These are phyloP conservation scores for Ascocoryne sarcoides DNA, from an alignment of 2,329 filamentous ascomycete genomes.

Conservation along the genomic window DNA sequence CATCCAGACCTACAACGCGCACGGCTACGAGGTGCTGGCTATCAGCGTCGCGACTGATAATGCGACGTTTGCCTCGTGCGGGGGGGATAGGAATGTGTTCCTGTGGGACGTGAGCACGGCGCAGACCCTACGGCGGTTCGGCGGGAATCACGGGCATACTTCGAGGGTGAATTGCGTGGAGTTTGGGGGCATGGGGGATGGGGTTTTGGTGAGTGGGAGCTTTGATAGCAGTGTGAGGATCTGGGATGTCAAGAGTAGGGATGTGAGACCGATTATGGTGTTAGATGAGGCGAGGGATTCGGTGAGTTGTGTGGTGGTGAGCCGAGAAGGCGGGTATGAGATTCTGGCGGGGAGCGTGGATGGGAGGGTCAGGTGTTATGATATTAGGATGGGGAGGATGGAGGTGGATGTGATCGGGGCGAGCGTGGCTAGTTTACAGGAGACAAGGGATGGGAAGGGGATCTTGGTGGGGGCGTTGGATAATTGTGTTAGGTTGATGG, in stretches of 20 bases:
- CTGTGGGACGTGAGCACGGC: slow-evolving; percentile 88
- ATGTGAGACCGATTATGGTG: slow-evolving; percentile 59
- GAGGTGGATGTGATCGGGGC: slow-evolving; percentile 62
- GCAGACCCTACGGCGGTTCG: slow-evolving; percentile 67
- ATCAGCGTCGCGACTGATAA: slow-evolving; percentile 70
- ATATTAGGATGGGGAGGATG: slow-evolving; percentile 65
- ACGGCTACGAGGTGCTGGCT: slow-evolving; percentile 87
- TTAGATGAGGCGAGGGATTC: slow-evolving; percentile 66
- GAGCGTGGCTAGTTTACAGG: slow-evolving; percentile 65
- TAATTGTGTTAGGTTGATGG: slow-evolving; percentile 69
- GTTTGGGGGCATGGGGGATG: slow-evolving; percentile 70
- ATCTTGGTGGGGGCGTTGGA: slow-evolving; percentile 70
- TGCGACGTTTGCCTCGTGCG: slow-evolving; percentile 73
- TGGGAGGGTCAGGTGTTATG: slow-evolving; percentile 72
- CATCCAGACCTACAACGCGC: slow-evolving; percentile 81
- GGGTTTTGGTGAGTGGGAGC: slow-evolving; percentile 62
- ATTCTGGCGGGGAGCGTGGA: slow-evolving; percentile 76
- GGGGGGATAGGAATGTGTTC: slow-evolving; percentile 85
- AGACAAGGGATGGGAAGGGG: slow-evolving; percentile 65
- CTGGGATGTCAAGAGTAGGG: slow-evolving; percentile 57
- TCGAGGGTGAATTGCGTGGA: slow-evolving; percentile 65
- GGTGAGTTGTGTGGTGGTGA: slow-evolving; percentile 34
- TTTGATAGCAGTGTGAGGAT: slow-evolving; percentile 69
- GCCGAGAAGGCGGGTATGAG: slow-evolving; percentile 31
- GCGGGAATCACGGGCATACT: slow-evolving; percentile 36